These are phyloP conservation scores for Parasitella parasitica DNA, from an alignment of 371 early-diverging fungal species.

Conservation along the genomic window DNA sequence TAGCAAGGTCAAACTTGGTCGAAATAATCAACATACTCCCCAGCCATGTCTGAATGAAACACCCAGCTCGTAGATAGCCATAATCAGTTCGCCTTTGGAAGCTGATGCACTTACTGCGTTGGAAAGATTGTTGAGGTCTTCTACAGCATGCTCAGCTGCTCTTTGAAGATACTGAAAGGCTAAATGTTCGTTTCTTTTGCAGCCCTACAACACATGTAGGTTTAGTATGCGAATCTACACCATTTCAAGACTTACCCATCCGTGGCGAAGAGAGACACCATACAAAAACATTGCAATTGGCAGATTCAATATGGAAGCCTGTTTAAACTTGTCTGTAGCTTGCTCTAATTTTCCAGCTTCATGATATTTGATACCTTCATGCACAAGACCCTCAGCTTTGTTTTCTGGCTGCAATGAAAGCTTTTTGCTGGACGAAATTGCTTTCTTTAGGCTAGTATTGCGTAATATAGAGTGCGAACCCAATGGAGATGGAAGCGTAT, in stretches of 20 bases:
- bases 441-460: not conserved
- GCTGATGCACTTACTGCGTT: slow-evolving; percentile 26
- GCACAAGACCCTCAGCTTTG: slow-evolving; percentile 31
- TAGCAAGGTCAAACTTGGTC: not conserved
- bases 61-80: slow-evolving; percentile 86
- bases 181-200: slow-evolving; percentile 60
- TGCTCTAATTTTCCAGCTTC: slow-evolving; percentile 68
- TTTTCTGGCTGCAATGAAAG: slow-evolving; percentile 8
- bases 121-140: slow-evolving; percentile 35
- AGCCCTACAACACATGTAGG: slow-evolving; percentile 47
- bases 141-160: slow-evolving; percentile 74
- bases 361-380: slow-evolving; percentile 63
- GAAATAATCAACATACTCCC: slow-evolving; percentile 64
- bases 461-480: not conserved
- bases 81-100: slow-evolving; percentile 63
- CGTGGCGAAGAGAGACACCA: slow-evolving; percentile 82
- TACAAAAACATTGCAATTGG: slow-evolving; percentile 80
- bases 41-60: slow-evolving; percentile 87
- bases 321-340: slow-evolving; percentile 71
- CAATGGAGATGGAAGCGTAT: slow-evolving; percentile 5
- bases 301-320: slow-evolving; percentile 61
- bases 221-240: no score
- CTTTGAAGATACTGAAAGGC: slow-evolving; percentile 76
- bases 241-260: slow-evolving; percentile 69
- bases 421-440: slow-evolving; percentile 5